Evolutionary conservation across 1,139 yeast species (phyloP).

Genomic region (Candida dubliniensis): DNA sequence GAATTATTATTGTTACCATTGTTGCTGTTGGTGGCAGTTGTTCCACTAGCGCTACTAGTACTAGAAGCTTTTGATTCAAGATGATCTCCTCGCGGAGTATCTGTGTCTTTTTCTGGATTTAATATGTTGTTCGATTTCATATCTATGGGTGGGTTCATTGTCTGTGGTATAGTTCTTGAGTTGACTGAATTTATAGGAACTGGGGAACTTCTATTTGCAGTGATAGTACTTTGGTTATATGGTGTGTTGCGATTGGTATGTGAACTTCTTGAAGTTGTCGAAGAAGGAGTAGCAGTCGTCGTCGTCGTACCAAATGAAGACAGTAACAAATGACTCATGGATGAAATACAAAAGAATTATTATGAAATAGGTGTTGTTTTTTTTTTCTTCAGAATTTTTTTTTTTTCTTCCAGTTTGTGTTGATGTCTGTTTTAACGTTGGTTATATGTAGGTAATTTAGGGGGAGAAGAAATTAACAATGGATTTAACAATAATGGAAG

Average conservation of each 20-base stretch:
- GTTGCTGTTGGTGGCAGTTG: background rate
- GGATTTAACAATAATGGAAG: background rate
- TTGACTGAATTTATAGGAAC: background rate
- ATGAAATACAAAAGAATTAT: too few species aligned
- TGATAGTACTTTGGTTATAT: too few species aligned
- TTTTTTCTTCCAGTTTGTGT: background rate
- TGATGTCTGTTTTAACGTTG: too few species aligned
- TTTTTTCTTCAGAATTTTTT: background rate
- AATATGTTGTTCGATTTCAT: constrained; percentile 2
- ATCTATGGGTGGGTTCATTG: constrained; percentile 4
- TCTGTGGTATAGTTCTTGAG: background rate
- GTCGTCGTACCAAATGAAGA: too few species aligned
- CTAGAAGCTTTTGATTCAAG: background rate
- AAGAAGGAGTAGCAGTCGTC: too few species aligned
- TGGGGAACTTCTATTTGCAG: too few species aligned
- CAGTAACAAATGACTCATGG: too few species aligned
- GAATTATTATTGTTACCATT: constrained; percentile 2
- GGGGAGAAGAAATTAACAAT: too few species aligned
- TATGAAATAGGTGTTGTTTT: background rate
- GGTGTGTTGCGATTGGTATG: too few species aligned
- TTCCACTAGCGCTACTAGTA: background rate
- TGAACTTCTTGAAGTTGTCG: too few species aligned
- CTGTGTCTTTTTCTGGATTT: constrained; percentile 1
- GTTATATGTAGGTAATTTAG: too few species aligned
- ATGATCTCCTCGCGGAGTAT: background rate